These are phyloP conservation scores for Meripilus lineatus DNA, from an alignment of 1,284 basidiomycete species.

Conservation along the genomic window DNA sequence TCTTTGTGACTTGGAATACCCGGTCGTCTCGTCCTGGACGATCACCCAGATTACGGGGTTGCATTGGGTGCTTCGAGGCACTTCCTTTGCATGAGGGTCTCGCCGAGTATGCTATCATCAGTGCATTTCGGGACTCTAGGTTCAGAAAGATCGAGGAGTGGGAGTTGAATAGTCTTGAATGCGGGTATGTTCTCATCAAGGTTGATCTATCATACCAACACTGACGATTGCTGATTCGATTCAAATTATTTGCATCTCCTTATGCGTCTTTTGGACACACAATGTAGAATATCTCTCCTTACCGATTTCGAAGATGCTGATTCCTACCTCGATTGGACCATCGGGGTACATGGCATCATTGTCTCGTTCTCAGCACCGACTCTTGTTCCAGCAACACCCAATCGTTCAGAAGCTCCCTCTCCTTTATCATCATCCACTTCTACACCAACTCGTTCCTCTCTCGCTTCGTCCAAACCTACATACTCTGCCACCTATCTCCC, in stretches of 20 bases:
- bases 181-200: conserved; percentile 65
- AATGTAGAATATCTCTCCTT: conserved; percentile 82
- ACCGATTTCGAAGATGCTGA: conserved; percentile 87
- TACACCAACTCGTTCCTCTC: conserved; percentile 45
- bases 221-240: conserved; percentile 6
- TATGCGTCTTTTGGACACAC: no score
- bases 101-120: conserved; percentile 86
- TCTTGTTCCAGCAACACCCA: conserved; percentile 39
- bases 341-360: conserved; percentile 91
- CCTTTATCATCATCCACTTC: conserved; percentile 62
- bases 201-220: neutral
- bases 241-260: no score
- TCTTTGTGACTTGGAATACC: conserved; percentile 97
- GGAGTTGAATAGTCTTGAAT: conserved; percentile 81
- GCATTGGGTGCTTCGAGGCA: conserved; percentile 92
- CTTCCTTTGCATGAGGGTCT: conserved; percentile 74
- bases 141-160: conserved; percentile 68
- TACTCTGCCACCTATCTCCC: conserved; percentile 95
- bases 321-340: conserved; percentile 88
- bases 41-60: conserved; percentile 75
- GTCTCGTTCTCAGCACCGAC: conserved; percentile 83
- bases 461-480: conserved; percentile 50
- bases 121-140: conserved; percentile 69
- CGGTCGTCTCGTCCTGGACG: conserved; percentile 53
- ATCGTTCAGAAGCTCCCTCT: conserved; percentile 58